A percentile compares a stretch with the other conserved stretches of the same genome.
phyloP scores from a whole-genome alignment of 1,139 yeast species.

The Protomyces inundatus region DNA sequence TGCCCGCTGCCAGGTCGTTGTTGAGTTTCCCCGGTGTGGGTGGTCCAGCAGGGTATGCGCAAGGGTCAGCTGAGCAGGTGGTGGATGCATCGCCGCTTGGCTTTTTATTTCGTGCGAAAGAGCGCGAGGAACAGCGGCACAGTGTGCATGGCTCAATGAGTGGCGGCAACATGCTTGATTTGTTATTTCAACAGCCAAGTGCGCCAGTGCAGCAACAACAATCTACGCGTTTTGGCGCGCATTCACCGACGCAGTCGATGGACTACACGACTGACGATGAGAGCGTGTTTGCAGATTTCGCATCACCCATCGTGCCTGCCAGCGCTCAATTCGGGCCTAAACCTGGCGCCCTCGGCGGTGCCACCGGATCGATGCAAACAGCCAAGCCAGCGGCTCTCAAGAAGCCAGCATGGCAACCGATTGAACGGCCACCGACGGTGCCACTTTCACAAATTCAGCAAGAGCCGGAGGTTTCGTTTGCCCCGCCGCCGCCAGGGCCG shows the following conservation, averaged over 20 bases:
- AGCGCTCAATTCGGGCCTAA: background rate
- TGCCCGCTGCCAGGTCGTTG: background rate
- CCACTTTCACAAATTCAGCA: background rate
- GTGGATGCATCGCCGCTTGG: constrained; percentile 8
- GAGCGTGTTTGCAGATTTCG: background rate
- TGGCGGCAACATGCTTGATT: background rate
- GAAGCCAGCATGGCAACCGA: constrained; percentile 12
- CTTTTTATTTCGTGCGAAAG: constrained; percentile 10
- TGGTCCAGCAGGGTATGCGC: background rate
- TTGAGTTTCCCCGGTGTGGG: background rate
- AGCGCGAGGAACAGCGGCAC: background rate
- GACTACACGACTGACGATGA: constrained; percentile 4
- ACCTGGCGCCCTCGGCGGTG: background rate
- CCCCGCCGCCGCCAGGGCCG: background rate
- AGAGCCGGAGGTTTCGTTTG: background rate
- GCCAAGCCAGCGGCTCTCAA: no score
- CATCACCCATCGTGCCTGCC: background rate
- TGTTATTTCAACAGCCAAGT: background rate
- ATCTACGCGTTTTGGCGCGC: background rate
- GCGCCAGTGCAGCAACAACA: background rate
- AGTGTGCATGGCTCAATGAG: background rate
- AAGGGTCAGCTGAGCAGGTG: background rate
- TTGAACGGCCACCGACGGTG: constrained; percentile 6
- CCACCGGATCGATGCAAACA: background rate
- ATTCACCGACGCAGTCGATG: background rate